Evolutionary conservation across 2,329 filamentous ascomycete species (phyloP).

Genomic region (Fusarium sp.): DNA sequence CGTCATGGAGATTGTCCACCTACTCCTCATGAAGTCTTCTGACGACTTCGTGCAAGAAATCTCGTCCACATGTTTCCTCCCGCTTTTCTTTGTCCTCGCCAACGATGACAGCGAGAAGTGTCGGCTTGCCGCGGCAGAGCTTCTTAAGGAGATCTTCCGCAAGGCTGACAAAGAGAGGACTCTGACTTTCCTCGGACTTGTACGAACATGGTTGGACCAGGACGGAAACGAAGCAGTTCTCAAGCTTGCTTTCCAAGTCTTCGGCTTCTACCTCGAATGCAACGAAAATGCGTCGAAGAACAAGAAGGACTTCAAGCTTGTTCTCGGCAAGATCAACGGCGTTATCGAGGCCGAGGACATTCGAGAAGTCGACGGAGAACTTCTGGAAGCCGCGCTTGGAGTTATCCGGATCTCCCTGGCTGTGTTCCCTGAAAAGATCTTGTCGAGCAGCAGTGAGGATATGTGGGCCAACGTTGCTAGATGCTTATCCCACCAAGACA

Average conservation of each 20-base stretch:
- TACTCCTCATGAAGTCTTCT: slow-evolving; percentile 87
- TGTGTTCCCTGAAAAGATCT: slow-evolving; percentile 73
- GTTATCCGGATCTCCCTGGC: slow-evolving; percentile 78
- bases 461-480: slow-evolving; percentile 80
- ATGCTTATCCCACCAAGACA: slow-evolving; percentile 80
- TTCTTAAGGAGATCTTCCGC: slow-evolving; percentile 86
- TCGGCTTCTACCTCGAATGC: slow-evolving; percentile 85
- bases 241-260: slow-evolving; percentile 83
- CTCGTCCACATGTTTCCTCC: slow-evolving; percentile 85
- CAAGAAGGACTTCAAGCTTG: slow-evolving; percentile 76
- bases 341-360: slow-evolving; percentile 69
- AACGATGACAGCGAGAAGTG: slow-evolving; percentile 93
- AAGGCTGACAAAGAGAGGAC: slow-evolving; percentile 81
- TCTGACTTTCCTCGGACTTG: slow-evolving; percentile 77
- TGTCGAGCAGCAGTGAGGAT: slow-evolving; percentile 71
- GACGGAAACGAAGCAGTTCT: slow-evolving; percentile 79
- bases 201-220: slow-evolving; percentile 83
- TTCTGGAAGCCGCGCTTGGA: slow-evolving; percentile 81
- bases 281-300: slow-evolving; percentile 71
- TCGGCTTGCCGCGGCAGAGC: slow-evolving; percentile 81
- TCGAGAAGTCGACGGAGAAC: slow-evolving; percentile 74
- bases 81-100: slow-evolving; percentile 85
- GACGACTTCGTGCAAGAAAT: slow-evolving; percentile 88
- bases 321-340: slow-evolving; percentile 69
- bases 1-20: slow-evolving; percentile 91